Percentiles rank a stretch among this genome's conserved stretches.
Evolutionary conservation across 805 yeast genomes (phyloP).

Genomic region (Suhomyces vadensis): DNA sequence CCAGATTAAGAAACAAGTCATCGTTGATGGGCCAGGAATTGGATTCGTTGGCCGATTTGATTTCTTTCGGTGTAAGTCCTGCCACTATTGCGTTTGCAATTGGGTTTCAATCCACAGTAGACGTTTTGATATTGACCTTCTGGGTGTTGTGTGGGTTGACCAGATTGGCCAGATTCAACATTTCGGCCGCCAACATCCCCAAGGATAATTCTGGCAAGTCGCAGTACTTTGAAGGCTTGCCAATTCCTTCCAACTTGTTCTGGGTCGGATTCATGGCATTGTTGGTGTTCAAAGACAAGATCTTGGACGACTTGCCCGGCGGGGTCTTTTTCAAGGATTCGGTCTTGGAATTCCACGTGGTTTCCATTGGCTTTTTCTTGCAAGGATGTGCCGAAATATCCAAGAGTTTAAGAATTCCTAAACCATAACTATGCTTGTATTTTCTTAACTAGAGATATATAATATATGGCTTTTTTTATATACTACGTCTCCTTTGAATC

Average conservation of each 20-base stretch:
- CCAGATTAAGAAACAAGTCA: conserved; percentile 87
- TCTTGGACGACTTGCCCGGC: conserved; percentile 59
- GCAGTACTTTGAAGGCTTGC: conserved; percentile 92
- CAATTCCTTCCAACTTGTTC: conserved; percentile 84
- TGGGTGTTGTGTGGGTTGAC: conserved; percentile 94
- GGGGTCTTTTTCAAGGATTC: conserved; percentile 60
- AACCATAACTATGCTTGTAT: conserved; percentile 48
- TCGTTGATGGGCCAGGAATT: conserved; percentile 96
- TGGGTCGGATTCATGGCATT: conserved; percentile 74
- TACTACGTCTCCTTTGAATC: not conserved
- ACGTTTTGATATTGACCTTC: conserved; percentile 70
- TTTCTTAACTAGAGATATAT: too few species aligned
- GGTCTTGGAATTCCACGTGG: conserved; percentile 72
- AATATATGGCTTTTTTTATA: not conserved
- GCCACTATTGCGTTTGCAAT: conserved; percentile 89
- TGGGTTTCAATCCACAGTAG: conserved; percentile 84
- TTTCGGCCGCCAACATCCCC: conserved; percentile 89
- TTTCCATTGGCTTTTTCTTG: conserved; percentile 59
- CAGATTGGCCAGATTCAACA: conserved; percentile 92
- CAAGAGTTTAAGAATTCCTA: conserved; percentile 88
- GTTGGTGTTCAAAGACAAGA: conserved; percentile 55
- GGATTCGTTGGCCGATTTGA: conserved; percentile 92
- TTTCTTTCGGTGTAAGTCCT: conserved; percentile 95
- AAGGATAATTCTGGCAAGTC: conserved; percentile 87
- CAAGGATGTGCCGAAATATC: conserved; percentile 93